Evolutionary conservation across 148 eudicot genomes (phyloP).

Genomic region (Chenopodium album): DNA sequence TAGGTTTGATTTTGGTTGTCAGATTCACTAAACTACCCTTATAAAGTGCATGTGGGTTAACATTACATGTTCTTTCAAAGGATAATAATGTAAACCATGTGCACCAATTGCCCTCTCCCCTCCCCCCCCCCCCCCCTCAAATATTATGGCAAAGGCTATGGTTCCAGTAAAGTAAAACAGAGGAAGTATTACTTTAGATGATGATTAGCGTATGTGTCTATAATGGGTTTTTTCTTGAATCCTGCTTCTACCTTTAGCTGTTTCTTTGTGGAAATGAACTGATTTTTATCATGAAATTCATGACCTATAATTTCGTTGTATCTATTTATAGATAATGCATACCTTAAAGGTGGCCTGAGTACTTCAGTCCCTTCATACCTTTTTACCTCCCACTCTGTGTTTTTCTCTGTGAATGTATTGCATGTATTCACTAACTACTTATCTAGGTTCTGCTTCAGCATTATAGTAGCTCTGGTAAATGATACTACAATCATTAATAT

Average conservation of each 20-base stretch:
- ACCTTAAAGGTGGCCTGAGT: not conserved
- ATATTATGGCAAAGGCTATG: too few relatives aligned
- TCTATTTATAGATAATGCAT: not conserved
- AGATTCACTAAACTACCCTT: too few relatives aligned
- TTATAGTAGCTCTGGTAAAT: too few relatives aligned
- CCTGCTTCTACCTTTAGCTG: not conserved
- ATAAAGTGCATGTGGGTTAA: too few relatives aligned
- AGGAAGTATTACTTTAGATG: not conserved
- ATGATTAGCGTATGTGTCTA: not conserved
- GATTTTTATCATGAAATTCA: not conserved
- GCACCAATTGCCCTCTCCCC: too few relatives aligned
- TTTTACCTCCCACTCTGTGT: not conserved
- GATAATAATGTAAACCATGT: too few relatives aligned
- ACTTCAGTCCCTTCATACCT: not conserved
- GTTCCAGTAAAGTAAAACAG: too few relatives aligned
- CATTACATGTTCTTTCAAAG: too few relatives aligned
- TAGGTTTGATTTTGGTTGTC: too few relatives aligned
- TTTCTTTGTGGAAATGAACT: not conserved
- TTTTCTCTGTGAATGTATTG: not conserved
- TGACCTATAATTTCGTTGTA: not conserved
- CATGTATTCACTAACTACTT: not conserved
- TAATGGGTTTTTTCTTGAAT: not conserved
- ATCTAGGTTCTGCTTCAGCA: not conserved
- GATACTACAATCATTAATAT: too few relatives aligned
- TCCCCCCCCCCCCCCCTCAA: too few relatives aligned